phyloP scores from a whole-genome alignment of 1,284 basidiomycete genomes.

The Malassezia sp. region DNA sequence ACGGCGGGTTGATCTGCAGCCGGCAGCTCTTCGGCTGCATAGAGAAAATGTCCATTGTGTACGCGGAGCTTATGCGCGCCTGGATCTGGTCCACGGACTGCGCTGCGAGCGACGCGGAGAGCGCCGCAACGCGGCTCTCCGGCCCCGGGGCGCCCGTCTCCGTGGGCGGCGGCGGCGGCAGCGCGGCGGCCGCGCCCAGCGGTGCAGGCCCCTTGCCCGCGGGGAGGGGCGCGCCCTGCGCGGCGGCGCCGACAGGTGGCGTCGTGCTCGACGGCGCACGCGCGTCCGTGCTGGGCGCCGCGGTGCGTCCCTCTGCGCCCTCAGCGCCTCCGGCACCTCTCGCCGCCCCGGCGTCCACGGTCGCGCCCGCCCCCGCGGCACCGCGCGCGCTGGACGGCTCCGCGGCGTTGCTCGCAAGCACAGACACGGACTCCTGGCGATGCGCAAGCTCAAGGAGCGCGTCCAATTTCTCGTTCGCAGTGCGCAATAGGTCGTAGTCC shows the following conservation, averaged over 20 bases:
- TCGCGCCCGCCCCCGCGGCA: background rate
- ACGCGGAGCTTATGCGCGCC: conserved; percentile 62
- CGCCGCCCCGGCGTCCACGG: background rate
- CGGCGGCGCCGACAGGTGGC: background rate
- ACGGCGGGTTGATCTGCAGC: conserved; percentile 75
- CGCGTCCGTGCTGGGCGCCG: too few relatives aligned
- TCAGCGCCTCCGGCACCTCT: too few relatives aligned
- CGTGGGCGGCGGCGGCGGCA: background rate
- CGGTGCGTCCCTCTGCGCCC: too few relatives aligned
- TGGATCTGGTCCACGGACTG: conserved; percentile 58
- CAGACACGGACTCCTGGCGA: conserved; percentile 22
- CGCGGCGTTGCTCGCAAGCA: background rate
- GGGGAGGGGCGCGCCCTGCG: background rate
- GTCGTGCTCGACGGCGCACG: too few relatives aligned
- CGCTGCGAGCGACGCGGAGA: conserved; percentile 3
- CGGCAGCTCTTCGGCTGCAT: conserved; percentile 83
- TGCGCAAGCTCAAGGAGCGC: conserved; percentile 57
- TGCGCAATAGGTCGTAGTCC: conserved; percentile 69
- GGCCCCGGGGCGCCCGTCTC: background rate
- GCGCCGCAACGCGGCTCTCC: background rate
- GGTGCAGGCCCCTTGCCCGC: background rate
- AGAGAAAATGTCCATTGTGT: conserved; percentile 83
- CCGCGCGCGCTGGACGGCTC: background rate
- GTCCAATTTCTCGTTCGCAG: conserved; percentile 72
- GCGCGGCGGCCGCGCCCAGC: background rate